Percentiles rank a stretch among this genome's conserved stretches.
phyloP scores from a whole-genome alignment of 1,284 basidiomycete species.

The Papiliotrema nemorosa region DNA sequence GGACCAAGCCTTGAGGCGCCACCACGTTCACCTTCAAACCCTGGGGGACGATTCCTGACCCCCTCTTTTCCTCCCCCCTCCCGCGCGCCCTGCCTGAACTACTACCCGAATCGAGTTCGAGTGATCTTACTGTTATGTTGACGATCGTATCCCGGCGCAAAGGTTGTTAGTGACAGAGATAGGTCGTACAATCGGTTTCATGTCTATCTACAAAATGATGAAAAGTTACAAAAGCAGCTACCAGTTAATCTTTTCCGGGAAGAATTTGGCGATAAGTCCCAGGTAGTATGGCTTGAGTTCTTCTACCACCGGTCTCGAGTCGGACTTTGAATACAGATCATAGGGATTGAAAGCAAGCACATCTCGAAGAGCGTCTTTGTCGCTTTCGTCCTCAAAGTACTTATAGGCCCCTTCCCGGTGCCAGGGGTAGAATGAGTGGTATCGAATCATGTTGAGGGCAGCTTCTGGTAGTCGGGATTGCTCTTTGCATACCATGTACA shows the following conservation, averaged over 20 bases:
- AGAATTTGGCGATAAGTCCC: slow-evolving; percentile 71
- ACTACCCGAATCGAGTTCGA: too few relatives aligned
- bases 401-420: slow-evolving; percentile 71
- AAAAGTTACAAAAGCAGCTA: slow-evolving; percentile 44
- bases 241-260: slow-evolving; percentile 71
- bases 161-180: too few relatives aligned
- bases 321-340: slow-evolving; percentile 80
- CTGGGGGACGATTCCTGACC: too few relatives aligned
- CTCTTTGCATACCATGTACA: slow-evolving; percentile 9
- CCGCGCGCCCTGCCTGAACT: too few relatives aligned
- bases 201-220: too few relatives aligned
- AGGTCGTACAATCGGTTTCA: too few relatives aligned
- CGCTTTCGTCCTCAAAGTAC: slow-evolving; percentile 65
- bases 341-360: slow-evolving; percentile 53
- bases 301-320: slow-evolving; percentile 60
- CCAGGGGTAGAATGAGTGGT: slow-evolving; percentile 87
- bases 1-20: too few relatives aligned
- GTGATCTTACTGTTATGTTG: too few relatives aligned
- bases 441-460: slow-evolving; percentile 80
- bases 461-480: slow-evolving; percentile 61
- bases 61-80: too few relatives aligned
- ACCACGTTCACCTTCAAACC: too few relatives aligned
- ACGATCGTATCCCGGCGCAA: too few relatives aligned
- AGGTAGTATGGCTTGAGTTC: slow-evolving; percentile 74
- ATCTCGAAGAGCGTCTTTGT: slow-evolving; percentile 16